These are phyloP conservation scores for Calonectria henricotiae DNA, from an alignment of 2,329 filamentous ascomycete genomes.

Conservation along the genomic window DNA sequence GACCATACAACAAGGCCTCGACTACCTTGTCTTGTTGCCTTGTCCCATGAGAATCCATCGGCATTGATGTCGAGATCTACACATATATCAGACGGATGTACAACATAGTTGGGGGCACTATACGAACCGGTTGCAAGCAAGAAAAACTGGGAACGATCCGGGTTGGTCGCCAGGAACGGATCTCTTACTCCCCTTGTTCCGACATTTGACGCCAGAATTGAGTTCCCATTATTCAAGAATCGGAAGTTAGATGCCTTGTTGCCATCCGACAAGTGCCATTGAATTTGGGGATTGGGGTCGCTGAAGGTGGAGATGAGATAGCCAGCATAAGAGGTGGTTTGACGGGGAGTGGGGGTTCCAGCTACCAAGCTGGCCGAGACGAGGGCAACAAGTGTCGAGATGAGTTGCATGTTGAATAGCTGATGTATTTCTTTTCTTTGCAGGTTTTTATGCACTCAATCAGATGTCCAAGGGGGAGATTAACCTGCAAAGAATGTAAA, in stretches of 20 bases:
- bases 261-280: conserved; percentile 33
- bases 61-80: conserved; percentile 58
- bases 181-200: conserved; percentile 33
- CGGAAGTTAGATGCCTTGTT: conserved; percentile 33
- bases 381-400: conserved; percentile 8
- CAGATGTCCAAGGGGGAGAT: background rate
- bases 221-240: conserved; percentile 29
- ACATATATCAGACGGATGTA: background rate
- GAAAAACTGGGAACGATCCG: conserved; percentile 52
- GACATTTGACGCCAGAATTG: conserved; percentile 29
- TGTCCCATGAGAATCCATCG: conserved; percentile 57
- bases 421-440: no score
- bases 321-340: conserved; percentile 21
- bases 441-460: background rate
- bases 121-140: conserved; percentile 57
- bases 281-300: conserved; percentile 34
- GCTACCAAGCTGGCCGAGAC: conserved; percentile 12
- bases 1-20: conserved; percentile 59
- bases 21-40: conserved; percentile 57
- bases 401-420: conserved; percentile 23
- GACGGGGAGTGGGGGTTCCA: conserved; percentile 20
- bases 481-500: background rate
- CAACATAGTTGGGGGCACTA: no score
- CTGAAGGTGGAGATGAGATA: conserved; percentile 36
- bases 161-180: conserved; percentile 28